Base-by-base conservation (phyloP, 257 asterid genomes). In the Penstemon davidsonii region DNA sequence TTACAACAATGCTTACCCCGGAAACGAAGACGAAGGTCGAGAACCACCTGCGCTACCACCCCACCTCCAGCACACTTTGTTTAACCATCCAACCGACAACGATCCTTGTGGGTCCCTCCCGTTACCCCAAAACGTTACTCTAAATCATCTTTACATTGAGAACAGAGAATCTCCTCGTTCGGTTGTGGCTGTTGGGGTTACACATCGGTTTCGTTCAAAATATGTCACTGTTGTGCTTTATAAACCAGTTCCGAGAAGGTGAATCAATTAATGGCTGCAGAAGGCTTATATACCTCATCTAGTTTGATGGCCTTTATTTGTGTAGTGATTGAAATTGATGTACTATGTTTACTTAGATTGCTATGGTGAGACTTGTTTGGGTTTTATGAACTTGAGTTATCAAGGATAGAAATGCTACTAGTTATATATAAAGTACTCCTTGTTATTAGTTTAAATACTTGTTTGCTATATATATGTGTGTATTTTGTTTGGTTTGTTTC, bases 71-170 rank as follows among this genome's bases (percentile, higher is more conserved):
- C 90, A 88, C 5, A 83, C 97, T 6, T 42, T 90, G 60, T 72
- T 92, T 58, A 85, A 86, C 81, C 83, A 73, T 55, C 82, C 83
- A 5, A 74, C 84, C 3, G 76, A 54, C 11, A 64, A 70, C 42
- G 89, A 85, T 50, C 79, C 78, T 18, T 54, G 78, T 47, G 78
- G 64, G 12, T 33, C 88, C 45, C 92, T 89, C 68, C 91, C 88
- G 3, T 61, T 74, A 50, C 98, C 98, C 3, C 91, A 86, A 68
- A 85, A 86, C 12, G 97, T 85, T 39, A 83, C 81, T 54, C 78
- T 92, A 69, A 92, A 92, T 55, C 98, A 92, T 81, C 97, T 92
- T 53, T 92, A 92, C 85, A 80, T 88, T 33, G 93, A 92, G 86
- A 86, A 84, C 76, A 71, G 87, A 70, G 96, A 80, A 63, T 67